Evolutionary conservation across 2,329 filamentous ascomycete species (phyloP).

Genomic region (Pseudogymnoascus sp.): DNA sequence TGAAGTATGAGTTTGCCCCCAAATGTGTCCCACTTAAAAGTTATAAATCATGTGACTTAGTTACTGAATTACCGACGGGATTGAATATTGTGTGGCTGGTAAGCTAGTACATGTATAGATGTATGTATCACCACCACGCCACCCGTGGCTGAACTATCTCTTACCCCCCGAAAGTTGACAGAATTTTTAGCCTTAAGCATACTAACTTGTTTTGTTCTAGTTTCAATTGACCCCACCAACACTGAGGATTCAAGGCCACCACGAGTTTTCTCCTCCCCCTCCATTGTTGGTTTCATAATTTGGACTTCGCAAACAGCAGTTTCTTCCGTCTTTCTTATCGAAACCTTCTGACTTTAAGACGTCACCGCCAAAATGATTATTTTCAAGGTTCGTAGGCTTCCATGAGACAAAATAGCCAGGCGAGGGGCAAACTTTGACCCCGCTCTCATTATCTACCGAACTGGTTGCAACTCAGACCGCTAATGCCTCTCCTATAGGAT

Average conservation of each 20-base stretch:
- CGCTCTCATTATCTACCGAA: slow-evolving; percentile 13
- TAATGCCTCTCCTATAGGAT: slow-evolving; percentile 51
- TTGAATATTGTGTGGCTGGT: background rate
- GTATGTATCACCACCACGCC: background rate
- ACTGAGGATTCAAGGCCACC: slow-evolving; percentile 10
- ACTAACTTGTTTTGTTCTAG: slow-evolving; percentile 4
- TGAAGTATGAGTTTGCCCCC: background rate
- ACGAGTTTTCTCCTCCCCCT: slow-evolving; percentile 9
- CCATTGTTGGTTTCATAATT: slow-evolving; percentile 7
- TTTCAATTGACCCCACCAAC: background rate
- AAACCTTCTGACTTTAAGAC: slow-evolving; percentile 15
- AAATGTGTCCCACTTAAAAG: slow-evolving; percentile 1
- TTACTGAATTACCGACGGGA: background rate
- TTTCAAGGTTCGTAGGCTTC: slow-evolving; percentile 48
- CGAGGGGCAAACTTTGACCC: slow-evolving; percentile 11
- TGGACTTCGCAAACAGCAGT: slow-evolving; percentile 12
- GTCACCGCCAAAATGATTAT: slow-evolving; percentile 61
- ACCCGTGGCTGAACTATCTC: background rate
- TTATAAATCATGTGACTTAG: slow-evolving; percentile 6
- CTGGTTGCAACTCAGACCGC: slow-evolving; percentile 13
- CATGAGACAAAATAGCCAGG: background rate
- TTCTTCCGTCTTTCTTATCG: slow-evolving; percentile 12
- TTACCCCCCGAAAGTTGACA: background rate
- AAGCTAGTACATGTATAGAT: background rate
- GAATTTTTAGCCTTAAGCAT: background rate